Evolutionary conservation across 2,329 filamentous ascomycete species (phyloP).

Genomic region (Cercospora sp.): DNA sequence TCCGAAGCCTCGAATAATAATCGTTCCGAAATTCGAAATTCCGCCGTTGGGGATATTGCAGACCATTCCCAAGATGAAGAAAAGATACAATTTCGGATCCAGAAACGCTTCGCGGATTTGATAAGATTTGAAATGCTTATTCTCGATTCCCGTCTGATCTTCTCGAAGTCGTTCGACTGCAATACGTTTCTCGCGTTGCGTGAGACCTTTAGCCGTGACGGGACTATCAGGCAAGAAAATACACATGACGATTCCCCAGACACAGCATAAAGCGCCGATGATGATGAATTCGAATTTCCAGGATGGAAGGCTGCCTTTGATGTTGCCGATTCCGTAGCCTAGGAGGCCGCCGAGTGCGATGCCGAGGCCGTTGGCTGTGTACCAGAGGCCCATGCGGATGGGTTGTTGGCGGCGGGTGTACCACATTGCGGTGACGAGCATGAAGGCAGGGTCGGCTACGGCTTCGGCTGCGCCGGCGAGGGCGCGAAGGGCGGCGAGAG

Average conservation of each 20-base stretch:
- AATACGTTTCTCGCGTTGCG: conserved; percentile 54
- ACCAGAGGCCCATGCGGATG: conserved; percentile 61
- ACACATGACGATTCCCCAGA: conserved; percentile 60
- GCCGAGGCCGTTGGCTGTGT: conserved; percentile 59
- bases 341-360: conserved; percentile 60
- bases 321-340: conserved; percentile 62
- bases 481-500: conserved; percentile 58
- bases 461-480: conserved; percentile 60
- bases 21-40: conserved; percentile 59
- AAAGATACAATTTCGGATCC: conserved; percentile 62
- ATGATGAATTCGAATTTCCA: conserved; percentile 70
- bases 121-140: conserved; percentile 54
- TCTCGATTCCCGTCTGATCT: conserved; percentile 60
- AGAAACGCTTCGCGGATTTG: conserved; percentile 59
- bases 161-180: conserved; percentile 57
- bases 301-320: conserved; percentile 56
- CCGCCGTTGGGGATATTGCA: conserved; percentile 59
- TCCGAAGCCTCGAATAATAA: conserved; percentile 61
- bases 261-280: conserved; percentile 57
- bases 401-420: conserved; percentile 59
- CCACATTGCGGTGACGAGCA: conserved; percentile 67
- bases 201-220: conserved; percentile 55
- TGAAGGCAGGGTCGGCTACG: conserved; percentile 60
- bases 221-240: conserved; percentile 47
- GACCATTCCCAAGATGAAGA: conserved; percentile 55